Conservation (phyloP, 2,329 filamentous ascomycete species). For the Hymenoscyphus salicellus region DNA sequence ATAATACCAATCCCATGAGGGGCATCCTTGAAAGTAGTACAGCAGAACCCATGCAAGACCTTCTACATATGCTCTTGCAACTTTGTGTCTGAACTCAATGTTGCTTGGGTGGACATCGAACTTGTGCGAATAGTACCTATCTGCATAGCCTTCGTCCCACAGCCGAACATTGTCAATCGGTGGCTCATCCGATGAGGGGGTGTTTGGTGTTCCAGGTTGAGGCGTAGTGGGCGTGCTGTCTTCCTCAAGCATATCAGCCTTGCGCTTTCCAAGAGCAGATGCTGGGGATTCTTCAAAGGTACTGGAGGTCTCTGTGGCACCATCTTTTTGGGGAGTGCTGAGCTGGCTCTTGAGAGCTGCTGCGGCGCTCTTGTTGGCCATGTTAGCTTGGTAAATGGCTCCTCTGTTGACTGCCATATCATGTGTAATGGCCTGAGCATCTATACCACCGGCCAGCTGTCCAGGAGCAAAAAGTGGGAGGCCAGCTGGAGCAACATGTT, state of each 20-base stretch:
- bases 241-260: constrained; percentile 67
- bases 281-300: constrained; percentile 36
- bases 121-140: constrained; percentile 96
- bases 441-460: constrained; percentile 49
- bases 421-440: constrained; percentile 68
- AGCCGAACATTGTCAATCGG: constrained; percentile 79
- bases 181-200: constrained; percentile 55
- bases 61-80: constrained; percentile 88
- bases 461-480: constrained; percentile 58
- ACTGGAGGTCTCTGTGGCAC: constrained; percentile 17
- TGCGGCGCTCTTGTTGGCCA: constrained; percentile 91
- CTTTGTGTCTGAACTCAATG: constrained; percentile 80
- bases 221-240: constrained; percentile 56
- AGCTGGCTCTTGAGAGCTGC: constrained; percentile 80
- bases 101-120: constrained; percentile 82
- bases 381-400: constrained; percentile 63
- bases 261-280: constrained; percentile 69
- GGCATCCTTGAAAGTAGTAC: constrained; percentile 98
- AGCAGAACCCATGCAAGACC: constrained; percentile 91
- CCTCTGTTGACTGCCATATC: constrained; percentile 81
- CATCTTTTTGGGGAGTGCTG: constrained; percentile 34
- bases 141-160: constrained; percentile 94
- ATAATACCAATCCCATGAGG: constrained; percentile 99
- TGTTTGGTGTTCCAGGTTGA: constrained; percentile 45
- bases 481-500: constrained; percentile 39